Conservation (phyloP, 78 protist species). For the Speleostelium caveatum region DNA sequence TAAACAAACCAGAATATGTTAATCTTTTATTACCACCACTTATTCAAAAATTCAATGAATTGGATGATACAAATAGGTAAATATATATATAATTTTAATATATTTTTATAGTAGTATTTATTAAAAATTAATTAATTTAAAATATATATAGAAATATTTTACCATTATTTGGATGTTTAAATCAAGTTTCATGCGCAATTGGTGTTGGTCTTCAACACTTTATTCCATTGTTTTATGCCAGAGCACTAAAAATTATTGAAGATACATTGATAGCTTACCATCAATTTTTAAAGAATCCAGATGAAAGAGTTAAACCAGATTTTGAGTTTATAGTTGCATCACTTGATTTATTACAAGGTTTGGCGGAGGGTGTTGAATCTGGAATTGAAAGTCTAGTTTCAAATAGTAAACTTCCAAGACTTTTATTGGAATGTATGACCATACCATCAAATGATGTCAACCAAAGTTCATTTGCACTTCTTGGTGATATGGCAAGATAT, state of each 20-base stretch:
- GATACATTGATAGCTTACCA: slow-evolving; percentile 4
- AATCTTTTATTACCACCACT: slow-evolving; percentile 85
- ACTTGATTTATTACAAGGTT: slow-evolving; percentile 89
- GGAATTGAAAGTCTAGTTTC: slow-evolving; percentile 80
- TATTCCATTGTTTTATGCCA: slow-evolving; percentile 29
- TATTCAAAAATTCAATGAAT: slow-evolving; percentile 73
- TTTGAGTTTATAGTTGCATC: slow-evolving; percentile 84
- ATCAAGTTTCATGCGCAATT: slow-evolving; percentile 85
- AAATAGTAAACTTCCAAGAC: slow-evolving; percentile 37
- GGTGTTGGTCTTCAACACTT: slow-evolving; percentile 55
- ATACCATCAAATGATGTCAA: slow-evolving; percentile 75
- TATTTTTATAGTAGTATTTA: too few species aligned
- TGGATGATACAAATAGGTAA: slow-evolving; percentile 80
- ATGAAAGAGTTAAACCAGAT: slow-evolving; percentile 14
- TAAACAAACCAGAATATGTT: slow-evolving; percentile 80
- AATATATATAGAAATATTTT: too few species aligned
- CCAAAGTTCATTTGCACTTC: slow-evolving; percentile 88
- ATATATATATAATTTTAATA: neutral
- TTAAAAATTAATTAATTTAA: neutral
- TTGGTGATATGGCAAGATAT: slow-evolving; percentile 88
- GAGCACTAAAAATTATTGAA: slow-evolving; percentile 62
- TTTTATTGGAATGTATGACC: slow-evolving; percentile 76
- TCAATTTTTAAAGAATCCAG: neutral
- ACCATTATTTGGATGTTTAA: slow-evolving; percentile 92
- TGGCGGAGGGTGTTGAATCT: slow-evolving; percentile 85